Conservation (phyloP, 768 basidiomycete genomes). For the Kwoniella sp. region DNA sequence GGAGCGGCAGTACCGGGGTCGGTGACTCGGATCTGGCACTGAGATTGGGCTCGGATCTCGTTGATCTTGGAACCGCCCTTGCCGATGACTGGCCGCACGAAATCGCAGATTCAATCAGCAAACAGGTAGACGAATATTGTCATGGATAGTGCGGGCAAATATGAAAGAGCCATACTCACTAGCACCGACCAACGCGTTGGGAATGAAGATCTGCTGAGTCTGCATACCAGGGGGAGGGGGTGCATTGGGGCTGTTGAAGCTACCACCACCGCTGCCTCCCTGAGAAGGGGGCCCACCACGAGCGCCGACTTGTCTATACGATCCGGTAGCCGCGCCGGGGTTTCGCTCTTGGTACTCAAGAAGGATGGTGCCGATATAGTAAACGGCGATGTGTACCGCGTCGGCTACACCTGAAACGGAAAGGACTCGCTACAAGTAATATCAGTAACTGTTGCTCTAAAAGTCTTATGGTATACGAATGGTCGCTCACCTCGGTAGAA, state of each 20-base stretch:
- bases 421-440: conserved; percentile 73
- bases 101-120: neutral
- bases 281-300: conserved; percentile 48
- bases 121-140: neutral
- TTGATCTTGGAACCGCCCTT: conserved; percentile 99
- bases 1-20: conserved; percentile 89
- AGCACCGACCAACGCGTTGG: conserved; percentile 84
- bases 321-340: conserved; percentile 57
- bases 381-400: conserved; percentile 98
- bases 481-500: conserved; percentile 82
- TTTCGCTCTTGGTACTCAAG: conserved; percentile 73
- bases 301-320: conserved; percentile 66
- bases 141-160: neutral
- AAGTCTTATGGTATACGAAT: neutral
- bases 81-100: conserved; percentile 69
- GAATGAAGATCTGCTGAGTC: conserved; percentile 97
- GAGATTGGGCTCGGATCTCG: conserved; percentile 92
- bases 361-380: conserved; percentile 97
- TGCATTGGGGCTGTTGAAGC: conserved; percentile 25
- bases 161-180: conserved; percentile 48
- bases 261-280: conserved; percentile 57
- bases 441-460: neutral
- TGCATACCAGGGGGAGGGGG: conserved; percentile 61
- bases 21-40: conserved; percentile 97
- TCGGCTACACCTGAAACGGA: conserved; percentile 98